Evolutionary conservation across 2,329 filamentous ascomycete species (phyloP), one percentile per base, ranked within the genome.

Genomic region (Didymosphaeria variabile): DNA sequence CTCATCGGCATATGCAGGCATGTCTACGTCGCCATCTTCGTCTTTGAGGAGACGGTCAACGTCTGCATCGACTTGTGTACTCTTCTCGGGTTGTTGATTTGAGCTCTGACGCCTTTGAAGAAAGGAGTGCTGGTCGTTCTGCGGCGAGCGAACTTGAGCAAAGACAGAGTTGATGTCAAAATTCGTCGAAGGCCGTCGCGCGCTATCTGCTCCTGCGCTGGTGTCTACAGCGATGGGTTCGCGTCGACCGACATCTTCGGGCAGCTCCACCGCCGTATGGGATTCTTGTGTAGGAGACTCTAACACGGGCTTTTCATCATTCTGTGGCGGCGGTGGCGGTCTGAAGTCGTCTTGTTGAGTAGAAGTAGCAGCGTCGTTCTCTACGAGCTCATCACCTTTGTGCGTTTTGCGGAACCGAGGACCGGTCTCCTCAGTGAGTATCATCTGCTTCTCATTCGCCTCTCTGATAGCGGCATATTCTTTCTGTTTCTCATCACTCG

Each of bases 371-470:
- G 71, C 67, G 26, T 96, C 92, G 49, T 91, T 88, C 63, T 94
- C 93, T 17, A 98, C 86, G 17, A 97, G 79, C 75, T 98, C 95
- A 60, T 97, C 94, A 13, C 95, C 95, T 78, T 98, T 98, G 81
- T 98, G 94, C 2, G 94, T 97, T 68, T 92, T 89, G 70, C 93
- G 87, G 59, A 97, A 90, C 3, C 93, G 88, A 4, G 94, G 91
- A 1, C 87, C 93, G 12, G 72, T 87, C 15, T 82, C 79, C 40
- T 92, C 87, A 61, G 94, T 89, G 36, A 97, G 86, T 50, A 95
- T 94, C 49, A 94, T 91, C 76, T 94, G 91, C 71, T 93, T 92
- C 73, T 95, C 92, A 0, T 89, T 88, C 62, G 88, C 86, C 54
- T 91, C 91, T 77, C 91, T 91, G 84, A 94, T 89, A 69, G 90